Evolutionary conservation across 139 green algal species (phyloP).

Genomic region (Micractinium conductrix): DNA sequence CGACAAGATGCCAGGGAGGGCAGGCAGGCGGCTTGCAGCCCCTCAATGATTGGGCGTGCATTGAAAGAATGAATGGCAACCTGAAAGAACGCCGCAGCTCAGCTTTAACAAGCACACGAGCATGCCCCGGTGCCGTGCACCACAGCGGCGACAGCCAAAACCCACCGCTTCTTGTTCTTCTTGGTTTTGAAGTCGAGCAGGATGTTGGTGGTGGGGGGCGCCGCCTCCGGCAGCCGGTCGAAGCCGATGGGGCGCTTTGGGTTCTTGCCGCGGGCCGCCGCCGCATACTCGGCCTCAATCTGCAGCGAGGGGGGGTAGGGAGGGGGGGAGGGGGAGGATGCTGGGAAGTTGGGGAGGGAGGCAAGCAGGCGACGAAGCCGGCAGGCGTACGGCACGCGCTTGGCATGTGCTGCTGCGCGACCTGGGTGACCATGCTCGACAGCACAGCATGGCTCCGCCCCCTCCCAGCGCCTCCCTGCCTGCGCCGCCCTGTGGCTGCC

Average conservation of each 20-base stretch:
- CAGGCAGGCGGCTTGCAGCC: too few relatives aligned
- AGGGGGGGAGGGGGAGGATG: background rate
- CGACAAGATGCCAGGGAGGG: too few relatives aligned
- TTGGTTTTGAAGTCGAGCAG: conserved; percentile 52
- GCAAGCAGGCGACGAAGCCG: background rate
- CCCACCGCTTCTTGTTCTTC: conserved; percentile 55
- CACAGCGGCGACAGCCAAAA: conserved; percentile 7
- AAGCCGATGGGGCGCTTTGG: conserved; percentile 48
- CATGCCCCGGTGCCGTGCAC: background rate
- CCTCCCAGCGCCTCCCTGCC: too few relatives aligned
- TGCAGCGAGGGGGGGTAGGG: background rate
- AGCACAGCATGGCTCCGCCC: too few relatives aligned
- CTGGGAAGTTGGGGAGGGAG: background rate
- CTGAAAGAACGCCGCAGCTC: too few relatives aligned
- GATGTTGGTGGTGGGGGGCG: conserved; percentile 44
- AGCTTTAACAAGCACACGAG: too few relatives aligned
- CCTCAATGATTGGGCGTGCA: background rate
- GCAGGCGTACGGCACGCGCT: background rate
- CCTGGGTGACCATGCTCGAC: too few relatives aligned
- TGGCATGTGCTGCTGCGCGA: too few relatives aligned
- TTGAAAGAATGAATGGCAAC: too few relatives aligned
- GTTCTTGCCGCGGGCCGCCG: conserved; percentile 40
- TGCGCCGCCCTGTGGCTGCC: background rate
- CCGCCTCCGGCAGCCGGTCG: conserved; percentile 48
- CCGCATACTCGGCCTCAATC: conserved; percentile 38